phyloP scores from a whole-genome alignment of 2,329 filamentous ascomycete species.

The Neonectria neomacrospora region DNA sequence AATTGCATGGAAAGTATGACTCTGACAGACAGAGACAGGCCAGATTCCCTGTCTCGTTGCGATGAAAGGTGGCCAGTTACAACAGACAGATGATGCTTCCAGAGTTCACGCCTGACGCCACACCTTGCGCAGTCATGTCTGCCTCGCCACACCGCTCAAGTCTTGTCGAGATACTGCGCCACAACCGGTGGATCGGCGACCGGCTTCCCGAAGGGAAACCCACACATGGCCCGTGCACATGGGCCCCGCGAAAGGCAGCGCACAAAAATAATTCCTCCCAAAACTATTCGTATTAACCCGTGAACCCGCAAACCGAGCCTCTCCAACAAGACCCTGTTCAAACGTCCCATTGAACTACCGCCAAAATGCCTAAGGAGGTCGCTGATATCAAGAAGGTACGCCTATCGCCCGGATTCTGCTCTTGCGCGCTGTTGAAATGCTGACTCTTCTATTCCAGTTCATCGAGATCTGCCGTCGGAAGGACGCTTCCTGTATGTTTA shows the following conservation, averaged over 20 bases:
- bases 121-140: not conserved
- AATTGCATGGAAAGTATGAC: not conserved
- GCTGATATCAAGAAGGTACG: constrained; percentile 92
- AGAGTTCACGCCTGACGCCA: constrained; percentile 20
- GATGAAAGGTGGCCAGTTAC: constrained; percentile 42
- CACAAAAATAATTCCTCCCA: constrained; percentile 50
- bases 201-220: constrained; percentile 31
- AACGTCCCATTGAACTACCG: constrained; percentile 54
- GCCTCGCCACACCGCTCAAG: constrained; percentile 13
- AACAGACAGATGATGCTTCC: constrained; percentile 18
- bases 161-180: constrained; percentile 19
- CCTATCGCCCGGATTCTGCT: not conserved
- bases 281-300: constrained; percentile 31
- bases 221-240: constrained; percentile 41
- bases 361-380: constrained; percentile 98
- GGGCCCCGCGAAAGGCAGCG: constrained; percentile 45
- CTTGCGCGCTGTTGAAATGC: constrained; percentile 35
- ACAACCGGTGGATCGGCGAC: constrained; percentile 41
- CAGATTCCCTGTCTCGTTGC: constrained; percentile 8
- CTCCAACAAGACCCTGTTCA: constrained; percentile 45
- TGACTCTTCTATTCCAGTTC: constrained; percentile 73
- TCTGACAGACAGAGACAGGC: constrained; percentile 1
- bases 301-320: constrained; percentile 43
- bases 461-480: constrained; percentile 99
- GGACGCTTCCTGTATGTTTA: constrained; percentile 95